These are phyloP conservation scores for Starmerella apis DNA, from an alignment of 805 yeast species.

Conservation along the genomic window DNA sequence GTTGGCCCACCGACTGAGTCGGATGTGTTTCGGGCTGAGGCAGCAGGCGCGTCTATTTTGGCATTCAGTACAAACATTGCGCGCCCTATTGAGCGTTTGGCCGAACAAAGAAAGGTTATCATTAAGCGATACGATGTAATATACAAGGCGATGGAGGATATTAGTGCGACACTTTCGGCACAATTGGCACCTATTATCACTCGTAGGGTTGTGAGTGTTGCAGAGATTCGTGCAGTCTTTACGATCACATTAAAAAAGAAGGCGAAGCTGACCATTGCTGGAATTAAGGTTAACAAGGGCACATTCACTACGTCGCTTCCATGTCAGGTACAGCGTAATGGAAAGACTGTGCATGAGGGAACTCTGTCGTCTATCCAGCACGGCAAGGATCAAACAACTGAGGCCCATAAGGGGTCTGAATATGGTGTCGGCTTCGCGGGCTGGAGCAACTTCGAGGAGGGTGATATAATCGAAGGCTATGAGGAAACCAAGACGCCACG, in stretches of 20 bases:
- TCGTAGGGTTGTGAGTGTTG: conserved; percentile 53
- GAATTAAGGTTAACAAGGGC: conserved; percentile 72
- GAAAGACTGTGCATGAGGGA: conserved; percentile 45
- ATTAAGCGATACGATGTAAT: conserved; percentile 66
- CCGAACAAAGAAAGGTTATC: conserved; percentile 46
- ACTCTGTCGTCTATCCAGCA: conserved; percentile 63
- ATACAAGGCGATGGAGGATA: conserved; percentile 78
- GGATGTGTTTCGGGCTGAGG: conserved; percentile 56
- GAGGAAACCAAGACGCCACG: conserved; percentile 56
- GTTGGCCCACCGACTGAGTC: conserved; percentile 68
- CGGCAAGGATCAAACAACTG: conserved; percentile 65
- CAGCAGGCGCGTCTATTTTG: conserved; percentile 61
- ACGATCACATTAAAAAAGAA: conserved; percentile 47
- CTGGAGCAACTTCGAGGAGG: conserved; percentile 61
- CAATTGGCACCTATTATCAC: conserved; percentile 58
- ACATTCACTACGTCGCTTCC: conserved; percentile 47
- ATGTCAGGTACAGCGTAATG: conserved; percentile 48
- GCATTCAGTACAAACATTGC: conserved; percentile 69
- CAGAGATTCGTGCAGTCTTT: conserved; percentile 61
- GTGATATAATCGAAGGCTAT: conserved; percentile 63
- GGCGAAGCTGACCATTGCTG: conserved; percentile 56
- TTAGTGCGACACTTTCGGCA: conserved; percentile 51
- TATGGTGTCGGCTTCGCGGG: conserved; percentile 69
- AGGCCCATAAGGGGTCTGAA: conserved; percentile 75
- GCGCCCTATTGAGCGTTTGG: conserved; percentile 49